Evolutionary conservation across 192 early-diverging fungal genomes (phyloP), one percentile per base, ranked within the genome.

Genomic region (Kickxella alabastrina): DNA sequence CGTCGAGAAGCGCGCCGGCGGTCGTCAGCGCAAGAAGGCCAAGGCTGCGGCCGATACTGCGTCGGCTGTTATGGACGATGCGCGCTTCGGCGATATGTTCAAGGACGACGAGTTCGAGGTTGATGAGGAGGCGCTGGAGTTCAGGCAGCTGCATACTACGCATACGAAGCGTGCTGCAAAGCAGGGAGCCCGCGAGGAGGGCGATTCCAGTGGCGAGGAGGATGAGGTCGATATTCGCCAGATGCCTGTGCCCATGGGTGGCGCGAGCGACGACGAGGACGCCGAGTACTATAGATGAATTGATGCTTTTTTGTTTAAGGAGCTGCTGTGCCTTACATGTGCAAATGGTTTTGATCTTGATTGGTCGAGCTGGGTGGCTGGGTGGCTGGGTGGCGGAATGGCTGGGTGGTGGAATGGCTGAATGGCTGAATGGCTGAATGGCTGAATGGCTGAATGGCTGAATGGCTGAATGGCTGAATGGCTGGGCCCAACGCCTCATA

Each of bases 41-140:
- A 49, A 62, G 25, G 62, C 59, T 1, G 68, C 56, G 8, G 83
- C 82, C 25, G 77, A 82, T 22, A 54, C 68, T 3, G 65, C 65
- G 2, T 57, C 55, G 6, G 82, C 81, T 43, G 77, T 87, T 49
- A 78, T 95, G 37, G 79, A 82, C 45, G 95, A 98, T 73, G 67
- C 63, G 51, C 90, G 96, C 63, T 97, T 98, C 79, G 72, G 63
- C 49, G 86, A 80, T 43, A 56, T 97, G 70, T 98, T 98, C 71
- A 80, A 80, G 43, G 87, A 98, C 78, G 82, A 85, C 22, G 93
- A 95, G 26, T 98, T 88, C 72, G 83, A 93, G 65, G 85, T 98
- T 34, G 91, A 97, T 62, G 86, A 88, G 53, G 77, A 77, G 9
- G 82, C 79, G 3, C 78, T 82, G 47, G 93, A 93, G 69, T 95